Base-by-base conservation (phyloP, 1,284 basidiomycete species). In the Psilocybe mexicana region DNA sequence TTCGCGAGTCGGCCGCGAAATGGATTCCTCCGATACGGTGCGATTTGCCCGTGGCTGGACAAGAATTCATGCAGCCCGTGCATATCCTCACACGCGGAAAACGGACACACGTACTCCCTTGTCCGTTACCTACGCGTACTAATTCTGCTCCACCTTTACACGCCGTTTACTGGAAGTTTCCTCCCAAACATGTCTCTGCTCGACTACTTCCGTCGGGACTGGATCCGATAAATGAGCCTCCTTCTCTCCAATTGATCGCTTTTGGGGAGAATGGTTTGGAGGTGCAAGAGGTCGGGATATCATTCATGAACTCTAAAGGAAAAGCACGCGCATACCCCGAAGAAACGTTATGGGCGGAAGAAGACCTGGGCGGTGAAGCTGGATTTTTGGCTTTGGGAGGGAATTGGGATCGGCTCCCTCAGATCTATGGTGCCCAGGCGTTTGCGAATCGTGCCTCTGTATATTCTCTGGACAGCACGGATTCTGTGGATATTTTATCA, bases 261-360 rank as follows among this genome's bases (percentile, higher is more conserved):
- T 81, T 92, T 53, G 77, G 84, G 36, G 85, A 87, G 59, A 78
- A 83, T 54, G 89, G 90, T 6, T 63, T 92, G 7, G 90, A 92
- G 68, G 80, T 85, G 1, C 85, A 87, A 61, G 90, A 92, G 69
- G 66, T 87, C 18, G 70, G 81, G 0, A 68, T 79, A n/a, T 72
- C 72, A 6, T 74, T 74, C 54, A 54, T 74, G 46, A 65, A 69
- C 38, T 60, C 58, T 49, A 80, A 81, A 60, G 79, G 81, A 2
- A 82, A 86, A 70, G 77, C 74, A 65, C 40, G 74, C 68, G 38
- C 69, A 28, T 54, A 50, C 53, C 62, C 59, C 25, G 61, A 62
- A 26, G 70, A 6, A 77, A 82, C 48, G 80, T 83, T 82, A 2
- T 76, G 79, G n/a, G 80, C 80, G 1, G 81, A 85, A 58, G 78